Base-by-base conservation (phyloP, 441 rosid genomes). In the Pelargonium citronellum region DNA sequence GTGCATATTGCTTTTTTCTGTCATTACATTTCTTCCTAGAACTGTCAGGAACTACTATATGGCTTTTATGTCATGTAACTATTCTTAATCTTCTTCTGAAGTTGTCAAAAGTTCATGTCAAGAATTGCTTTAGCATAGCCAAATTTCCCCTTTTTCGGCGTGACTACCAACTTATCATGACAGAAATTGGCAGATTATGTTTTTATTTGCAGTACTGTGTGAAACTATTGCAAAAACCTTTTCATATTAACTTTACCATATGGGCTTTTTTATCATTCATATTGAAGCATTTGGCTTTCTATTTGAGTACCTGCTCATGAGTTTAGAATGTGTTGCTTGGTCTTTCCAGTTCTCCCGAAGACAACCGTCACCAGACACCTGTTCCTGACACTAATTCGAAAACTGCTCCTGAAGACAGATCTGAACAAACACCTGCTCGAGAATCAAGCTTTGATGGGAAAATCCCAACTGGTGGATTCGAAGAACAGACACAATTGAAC, bases 331-430 rank as follows among this genome's bases (percentile, higher is more conserved):
- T 67, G 30, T 47, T 55, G 22, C 11, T 51, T 61, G 64, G 19
- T 67, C 75, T 73, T 78, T 74, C 60, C 88, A 95, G 99, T 81
- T 91, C 95, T 46, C 91, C 93, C 16, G 97, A 86, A 81, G 93
- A 86, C 47, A 76, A 75, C 74, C 74, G 46, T 71, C 86, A 70
- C 46, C 84, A 67, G 70, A 75, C 74, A 65, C 84, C 80, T 71
- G 74, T 80, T 77, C 71, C 83, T 68, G 92, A 86, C 17, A 11
- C 7, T 72, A 85, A 69, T 27, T 83, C 68, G 68, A 76, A 73
- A 66, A 83, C 81, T 73, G 74, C 82, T 78, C 71, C 81, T 66
- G 92, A 86, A 67, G 82, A 81, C 81, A 81, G 74, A 71, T 78
- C 71, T 60, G 78, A 73, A 61, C 79, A 69, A 66, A 75, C 81